Evolutionary conservation across 768 basidiomycete species (phyloP), one percentile per base, ranked within the genome.

Genomic region (Mycena olivaceomarginata): DNA sequence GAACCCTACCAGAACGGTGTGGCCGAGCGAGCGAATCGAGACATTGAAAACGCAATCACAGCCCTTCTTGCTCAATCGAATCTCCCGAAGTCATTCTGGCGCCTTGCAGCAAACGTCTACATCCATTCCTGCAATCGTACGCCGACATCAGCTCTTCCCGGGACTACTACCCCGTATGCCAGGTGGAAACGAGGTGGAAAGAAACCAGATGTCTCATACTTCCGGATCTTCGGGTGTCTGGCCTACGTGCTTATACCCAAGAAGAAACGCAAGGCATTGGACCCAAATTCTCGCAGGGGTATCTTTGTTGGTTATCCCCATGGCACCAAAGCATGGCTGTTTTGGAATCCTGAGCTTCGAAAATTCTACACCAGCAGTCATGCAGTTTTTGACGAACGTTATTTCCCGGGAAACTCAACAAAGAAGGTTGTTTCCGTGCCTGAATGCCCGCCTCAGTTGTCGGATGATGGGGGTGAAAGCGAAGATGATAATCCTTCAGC

Each of bases 1-100:
- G 74, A 76, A 68, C 83, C 83, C 18, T 80, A 85, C 72, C 84
- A 85, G 69, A 88, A 86, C 71, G 83, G 86, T 16, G 81, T 87
- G 9, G 85, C 85, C 0, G 85, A 88, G 76, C 74, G 83, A 18
- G 76, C 80, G 39, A 76, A n/a, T n/a, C n/a, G n/a, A n/a, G n/a
- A n/a, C n/a, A n/a, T n/a, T n/a, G n/a, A n/a, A n/a, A n/a, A n/a
- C n/a, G n/a, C n/a, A n/a, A n/a, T n/a, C n/a, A n/a, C n/a, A n/a
- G n/a, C n/a, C n/a, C n/a, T n/a, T n/a, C 77, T 86, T 12, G 13
- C 4, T 8, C 60, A 80, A 22, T 64, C 80, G 8, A 59, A 79
- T 13, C 72, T 82, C n/a, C 81, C 80, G 9, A 22, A 46, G 2
- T 70, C 59, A 9, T 82, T 85, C 60, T 85, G 83, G 83, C 73